Percentiles rank a stretch among this genome's conserved stretches.
phyloP scores from a whole-genome alignment of 2,329 filamentous ascomycete genomes.

The Colletotrichum gigasporum region DNA sequence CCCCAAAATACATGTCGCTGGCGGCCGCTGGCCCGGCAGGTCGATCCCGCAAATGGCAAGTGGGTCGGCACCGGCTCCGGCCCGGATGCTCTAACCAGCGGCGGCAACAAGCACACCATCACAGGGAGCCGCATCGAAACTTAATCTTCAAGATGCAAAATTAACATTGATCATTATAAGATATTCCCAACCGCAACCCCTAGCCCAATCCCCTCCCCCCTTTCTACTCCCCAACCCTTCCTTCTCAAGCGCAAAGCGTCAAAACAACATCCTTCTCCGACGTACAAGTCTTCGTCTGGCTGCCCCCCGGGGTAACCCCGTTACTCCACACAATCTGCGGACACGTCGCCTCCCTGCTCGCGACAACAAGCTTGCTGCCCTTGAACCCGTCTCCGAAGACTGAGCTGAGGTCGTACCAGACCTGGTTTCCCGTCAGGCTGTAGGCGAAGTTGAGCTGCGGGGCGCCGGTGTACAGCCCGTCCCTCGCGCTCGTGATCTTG shows the following conservation, averaged over 20 bases:
- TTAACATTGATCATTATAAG: no score
- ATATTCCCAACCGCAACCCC: background rate
- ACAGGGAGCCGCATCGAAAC: no score
- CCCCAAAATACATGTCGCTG: no score
- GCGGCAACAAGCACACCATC: no score
- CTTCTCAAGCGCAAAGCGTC: constrained; percentile 42
- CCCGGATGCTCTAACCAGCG: no score
- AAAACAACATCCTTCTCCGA: constrained; percentile 43
- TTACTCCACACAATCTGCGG: constrained; percentile 45
- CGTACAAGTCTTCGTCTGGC: constrained; percentile 49
- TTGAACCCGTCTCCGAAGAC: constrained; percentile 51
- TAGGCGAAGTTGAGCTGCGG: constrained; percentile 52
- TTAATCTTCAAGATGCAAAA: no score
- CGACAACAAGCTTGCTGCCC: constrained; percentile 43
- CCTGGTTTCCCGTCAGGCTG: constrained; percentile 42
- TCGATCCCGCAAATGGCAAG: no score
- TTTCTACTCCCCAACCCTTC: no score
- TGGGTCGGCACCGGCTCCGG: no score
- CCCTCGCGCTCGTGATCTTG: constrained; percentile 45
- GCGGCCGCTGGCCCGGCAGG: no score
- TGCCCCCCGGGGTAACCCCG: constrained; percentile 46
- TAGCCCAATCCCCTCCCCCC: background rate
- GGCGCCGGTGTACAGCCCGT: constrained; percentile 50
- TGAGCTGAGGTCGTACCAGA: constrained; percentile 52
- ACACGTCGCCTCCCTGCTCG: constrained; percentile 42